A percentile compares a stretch with the other conserved stretches of the same genome.
phyloP scores from a whole-genome alignment of 202 grass and related monocot species.

The Panicum hallii region DNA sequence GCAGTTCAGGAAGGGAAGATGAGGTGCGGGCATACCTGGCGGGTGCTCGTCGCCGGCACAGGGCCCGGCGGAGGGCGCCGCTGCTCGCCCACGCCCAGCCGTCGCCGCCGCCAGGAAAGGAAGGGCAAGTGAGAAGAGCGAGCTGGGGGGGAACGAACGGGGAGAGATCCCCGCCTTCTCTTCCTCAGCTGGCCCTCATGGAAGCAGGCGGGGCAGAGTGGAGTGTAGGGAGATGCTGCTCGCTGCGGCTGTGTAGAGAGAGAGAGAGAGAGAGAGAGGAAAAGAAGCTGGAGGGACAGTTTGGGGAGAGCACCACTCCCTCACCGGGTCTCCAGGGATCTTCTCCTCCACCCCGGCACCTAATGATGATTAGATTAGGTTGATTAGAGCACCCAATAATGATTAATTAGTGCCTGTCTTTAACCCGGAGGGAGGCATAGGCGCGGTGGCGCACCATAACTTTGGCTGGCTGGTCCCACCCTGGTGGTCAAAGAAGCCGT shows the following conservation, averaged over 20 bases:
- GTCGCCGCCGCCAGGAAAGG: too few relatives aligned
- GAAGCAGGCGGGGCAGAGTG: not conserved
- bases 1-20: too few relatives aligned
- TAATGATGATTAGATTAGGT: not conserved
- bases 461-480: too few relatives aligned
- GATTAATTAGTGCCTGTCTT: conserved; percentile 42
- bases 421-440: not conserved
- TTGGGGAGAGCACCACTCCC: not conserved
- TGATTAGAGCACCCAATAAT: conserved; percentile 30
- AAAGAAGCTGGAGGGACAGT: not conserved
- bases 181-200: conserved; percentile 26
- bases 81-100: too few relatives aligned
- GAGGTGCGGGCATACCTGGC: too few relatives aligned
- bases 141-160: not conserved
- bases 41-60: too few relatives aligned
- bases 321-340: conserved; percentile 53
- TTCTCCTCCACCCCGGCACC: conserved; percentile 51
- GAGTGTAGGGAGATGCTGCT: conserved; percentile 25
- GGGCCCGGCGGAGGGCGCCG: too few relatives aligned
- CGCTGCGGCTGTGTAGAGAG: conserved; percentile 31
- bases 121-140: too few relatives aligned
- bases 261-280: not conserved
- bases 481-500: too few relatives aligned
- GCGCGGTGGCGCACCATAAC: too few relatives aligned
- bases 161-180: not conserved